Percentiles rank a stretch among this genome's conserved stretches.
Conservation (phyloP, 345 rosid genomes). For the Xanthoceras sorbifolium region DNA sequence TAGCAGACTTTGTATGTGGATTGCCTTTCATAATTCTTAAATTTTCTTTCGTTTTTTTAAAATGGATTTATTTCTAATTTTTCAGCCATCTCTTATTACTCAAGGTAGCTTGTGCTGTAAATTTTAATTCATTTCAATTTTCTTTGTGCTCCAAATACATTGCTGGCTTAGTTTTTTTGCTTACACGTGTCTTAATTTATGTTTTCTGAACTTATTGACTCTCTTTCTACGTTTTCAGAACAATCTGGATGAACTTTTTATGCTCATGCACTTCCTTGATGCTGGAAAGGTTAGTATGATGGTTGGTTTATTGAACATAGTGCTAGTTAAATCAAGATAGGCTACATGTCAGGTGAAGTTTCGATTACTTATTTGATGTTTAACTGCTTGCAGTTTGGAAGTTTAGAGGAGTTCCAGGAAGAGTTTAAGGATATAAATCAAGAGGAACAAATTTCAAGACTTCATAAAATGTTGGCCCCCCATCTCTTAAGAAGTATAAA, state of each 20-base stretch:
- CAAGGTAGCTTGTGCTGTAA: background rate
- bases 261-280: slow-evolving; percentile 99
- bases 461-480: slow-evolving; percentile 98
- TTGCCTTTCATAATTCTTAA: background rate
- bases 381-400: slow-evolving; percentile 70
- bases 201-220: slow-evolving; percentile 19
- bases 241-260: slow-evolving; percentile 99
- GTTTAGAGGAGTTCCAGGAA: slow-evolving; percentile 98
- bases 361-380: slow-evolving; percentile 21
- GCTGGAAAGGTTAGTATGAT: slow-evolving; percentile 82
- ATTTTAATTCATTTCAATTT: background rate
- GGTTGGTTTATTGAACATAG: slow-evolving; percentile 11
- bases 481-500: slow-evolving; percentile 92
- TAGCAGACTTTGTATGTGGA: background rate
- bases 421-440: slow-evolving; percentile 98
- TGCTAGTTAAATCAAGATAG: slow-evolving; percentile 17
- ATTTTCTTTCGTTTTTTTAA: background rate
- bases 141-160: background rate
- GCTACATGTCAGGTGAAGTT: slow-evolving; percentile 19
- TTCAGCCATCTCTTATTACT: background rate
- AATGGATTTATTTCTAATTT: background rate
- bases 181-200: slow-evolving; percentile 9
- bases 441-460: slow-evolving; percentile 96
- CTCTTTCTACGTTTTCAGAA: slow-evolving; percentile 62
- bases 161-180: background rate